Evolutionary conservation across 495 filamentous ascomycete genomes (phyloP).

Genomic region (Daldinia childiae): DNA sequence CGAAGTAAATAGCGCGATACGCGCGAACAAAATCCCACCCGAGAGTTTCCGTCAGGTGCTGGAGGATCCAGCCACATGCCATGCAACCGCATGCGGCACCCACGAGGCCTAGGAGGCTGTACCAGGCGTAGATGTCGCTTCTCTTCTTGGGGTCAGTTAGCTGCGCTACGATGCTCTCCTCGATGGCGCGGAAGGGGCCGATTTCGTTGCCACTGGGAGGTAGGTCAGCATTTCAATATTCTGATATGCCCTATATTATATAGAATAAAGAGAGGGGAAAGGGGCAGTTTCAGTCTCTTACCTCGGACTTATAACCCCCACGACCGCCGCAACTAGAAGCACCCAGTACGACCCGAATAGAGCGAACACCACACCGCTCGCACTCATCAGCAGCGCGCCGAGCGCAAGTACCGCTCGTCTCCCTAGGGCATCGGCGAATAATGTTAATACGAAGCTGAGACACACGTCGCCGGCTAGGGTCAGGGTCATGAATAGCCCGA

Average conservation of each 20-base stretch:
- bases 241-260: neutral
- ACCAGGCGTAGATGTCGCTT: slow-evolving; percentile 86
- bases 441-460: slow-evolving; percentile 77
- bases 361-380: slow-evolving; percentile 74
- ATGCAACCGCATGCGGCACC: slow-evolving; percentile 46
- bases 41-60: slow-evolving; percentile 42
- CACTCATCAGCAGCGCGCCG: slow-evolving; percentile 74
- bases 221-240: too few relatives aligned
- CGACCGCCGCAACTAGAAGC: slow-evolving; percentile 74
- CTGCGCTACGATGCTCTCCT: slow-evolving; percentile 81
- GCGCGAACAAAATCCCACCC: slow-evolving; percentile 50
- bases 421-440: slow-evolving; percentile 79
- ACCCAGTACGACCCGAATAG: slow-evolving; percentile 76
- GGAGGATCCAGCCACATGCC: slow-evolving; percentile 52
- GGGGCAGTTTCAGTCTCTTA: slow-evolving; percentile 5
- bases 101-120: slow-evolving; percentile 53
- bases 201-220: slow-evolving; percentile 74
- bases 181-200: slow-evolving; percentile 84
- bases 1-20: slow-evolving; percentile 53
- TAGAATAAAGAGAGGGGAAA: neutral
- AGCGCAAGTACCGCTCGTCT: slow-evolving; percentile 70
- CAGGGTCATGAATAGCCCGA: slow-evolving; percentile 89
- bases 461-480: slow-evolving; percentile 82
- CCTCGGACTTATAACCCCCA: slow-evolving; percentile 83
- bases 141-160: slow-evolving; percentile 69